A percentile compares a stretch with the other conserved stretches of the same genome.
Evolutionary conservation across 345 rosid genomes (phyloP).

Genomic region (Hypericum androsaemum): DNA sequence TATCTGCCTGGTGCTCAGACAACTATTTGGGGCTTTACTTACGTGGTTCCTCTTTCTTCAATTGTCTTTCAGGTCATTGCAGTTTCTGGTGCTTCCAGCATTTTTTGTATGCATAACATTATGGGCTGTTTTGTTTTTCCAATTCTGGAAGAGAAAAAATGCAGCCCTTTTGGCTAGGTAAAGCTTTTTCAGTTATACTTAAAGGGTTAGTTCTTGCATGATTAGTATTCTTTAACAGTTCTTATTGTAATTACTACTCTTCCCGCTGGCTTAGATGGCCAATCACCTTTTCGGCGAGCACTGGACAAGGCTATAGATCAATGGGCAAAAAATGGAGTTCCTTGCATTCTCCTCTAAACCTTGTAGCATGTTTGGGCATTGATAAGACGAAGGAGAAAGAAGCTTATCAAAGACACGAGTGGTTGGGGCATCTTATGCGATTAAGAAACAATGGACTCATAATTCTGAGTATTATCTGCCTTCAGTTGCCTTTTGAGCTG

Average conservation of each 20-base stretch:
- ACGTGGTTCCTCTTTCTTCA: not conserved
- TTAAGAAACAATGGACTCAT: conserved; percentile 65
- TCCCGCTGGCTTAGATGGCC: conserved; percentile 51
- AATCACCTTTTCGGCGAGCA: conserved; percentile 51
- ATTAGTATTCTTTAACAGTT: too few species aligned
- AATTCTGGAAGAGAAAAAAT: conserved; percentile 95
- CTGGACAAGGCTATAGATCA: conserved; percentile 47
- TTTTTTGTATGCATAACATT: conserved; percentile 59
- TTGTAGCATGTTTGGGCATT: conserved; percentile 26
- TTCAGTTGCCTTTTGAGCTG: conserved; percentile 92
- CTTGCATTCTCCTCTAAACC: conserved; percentile 40
- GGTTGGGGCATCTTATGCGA: conserved; percentile 65
- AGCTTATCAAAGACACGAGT: conserved; percentile 76
- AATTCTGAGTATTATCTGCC: conserved; percentile 71
- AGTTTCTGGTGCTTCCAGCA: conserved; percentile 58
- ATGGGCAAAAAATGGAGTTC: conserved; percentile 51
- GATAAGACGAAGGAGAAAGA: conserved; percentile 55
- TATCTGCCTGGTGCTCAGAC: not conserved
- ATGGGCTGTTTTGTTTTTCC: conserved; percentile 87
- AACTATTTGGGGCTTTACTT: conserved; percentile 2
- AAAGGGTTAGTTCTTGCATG: too few species aligned
- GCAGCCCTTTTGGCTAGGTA: conserved; percentile 71
- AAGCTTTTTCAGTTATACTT: not conserved
- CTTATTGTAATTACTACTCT: not conserved
- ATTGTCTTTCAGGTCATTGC: conserved; percentile 44